Conservation (phyloP, 805 yeast species). For the Schwanniomyces vanrijiae region DNA sequence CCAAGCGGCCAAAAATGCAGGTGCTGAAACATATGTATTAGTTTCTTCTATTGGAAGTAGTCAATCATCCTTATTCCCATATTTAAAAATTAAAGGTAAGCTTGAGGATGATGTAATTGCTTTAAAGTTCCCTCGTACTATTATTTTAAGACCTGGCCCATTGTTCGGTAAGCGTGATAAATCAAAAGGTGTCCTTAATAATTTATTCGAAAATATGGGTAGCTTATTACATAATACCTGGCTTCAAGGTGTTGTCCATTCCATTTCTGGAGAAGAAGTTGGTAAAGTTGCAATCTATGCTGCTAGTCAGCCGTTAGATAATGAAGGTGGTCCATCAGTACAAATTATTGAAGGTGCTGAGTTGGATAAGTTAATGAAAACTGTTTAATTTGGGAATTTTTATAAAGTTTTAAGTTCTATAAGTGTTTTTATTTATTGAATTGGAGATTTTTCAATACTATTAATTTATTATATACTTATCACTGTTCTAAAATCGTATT, state of each 20-base stretch:
- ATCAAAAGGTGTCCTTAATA: constrained; percentile 38
- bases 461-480: too few relatives aligned
- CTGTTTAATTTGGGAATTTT: neutral
- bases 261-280: constrained; percentile 66
- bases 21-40: constrained; percentile 65
- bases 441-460: too few relatives aligned
- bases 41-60: constrained; percentile 69
- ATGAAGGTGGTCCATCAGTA: constrained; percentile 19
- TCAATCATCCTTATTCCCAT: constrained; percentile 55
- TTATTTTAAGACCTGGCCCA: constrained; percentile 77
- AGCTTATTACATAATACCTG: constrained; percentile 1
- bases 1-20: constrained; percentile 68
- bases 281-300: constrained; percentile 54
- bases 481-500: too few relatives aligned
- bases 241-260: constrained; percentile 19
- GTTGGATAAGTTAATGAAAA: neutral
- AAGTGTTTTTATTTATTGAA: too few relatives aligned
- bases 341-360: constrained; percentile 8
- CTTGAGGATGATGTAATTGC: constrained; percentile 66
- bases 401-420: neutral
- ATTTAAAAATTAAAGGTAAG: constrained; percentile 69
- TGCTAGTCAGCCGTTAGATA: constrained; percentile 22
- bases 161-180: constrained; percentile 62
- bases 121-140: constrained; percentile 66
- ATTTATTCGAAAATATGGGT: constrained; percentile 21